Percentiles rank a stretch among this genome's conserved stretches.
Evolutionary conservation across 345 rosid species (phyloP).

Genomic region (Aquilaria malaccensis): DNA sequence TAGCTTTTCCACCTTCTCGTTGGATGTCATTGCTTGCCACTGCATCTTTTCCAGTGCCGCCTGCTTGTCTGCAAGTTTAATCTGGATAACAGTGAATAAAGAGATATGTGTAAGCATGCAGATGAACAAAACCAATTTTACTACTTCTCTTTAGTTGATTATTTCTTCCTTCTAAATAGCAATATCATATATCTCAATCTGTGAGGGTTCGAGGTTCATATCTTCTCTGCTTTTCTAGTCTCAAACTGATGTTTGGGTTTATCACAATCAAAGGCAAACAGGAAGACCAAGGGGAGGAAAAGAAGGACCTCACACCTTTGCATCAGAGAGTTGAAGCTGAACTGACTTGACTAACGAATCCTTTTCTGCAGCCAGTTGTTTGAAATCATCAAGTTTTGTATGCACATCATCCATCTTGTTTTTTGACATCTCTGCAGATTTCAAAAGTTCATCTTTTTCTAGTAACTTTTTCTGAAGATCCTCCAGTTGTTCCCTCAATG

Average conservation of each 20-base stretch:
- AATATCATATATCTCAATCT: too few species aligned
- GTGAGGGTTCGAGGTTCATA: too few species aligned
- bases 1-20: slow-evolving; percentile 57
- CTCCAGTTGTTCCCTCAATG: slow-evolving; percentile 63
- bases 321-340: slow-evolving; percentile 74
- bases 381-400: slow-evolving; percentile 50
- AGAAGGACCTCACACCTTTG: slow-evolving; percentile 48
- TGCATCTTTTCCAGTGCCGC: slow-evolving; percentile 85
- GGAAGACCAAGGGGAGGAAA: not conserved
- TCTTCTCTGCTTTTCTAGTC: too few species aligned
- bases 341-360: slow-evolving; percentile 58
- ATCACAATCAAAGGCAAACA: too few species aligned
- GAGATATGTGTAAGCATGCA: not conserved
- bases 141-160: not conserved
- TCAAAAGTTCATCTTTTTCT: slow-evolving; percentile 85
- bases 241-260: too few species aligned
- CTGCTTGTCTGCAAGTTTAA: slow-evolving; percentile 95
- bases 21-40: slow-evolving; percentile 86
- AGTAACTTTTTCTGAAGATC: slow-evolving; percentile 59
- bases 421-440: slow-evolving; percentile 49
- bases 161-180: too few species aligned
- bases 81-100: slow-evolving; percentile 24
- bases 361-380: slow-evolving; percentile 51
- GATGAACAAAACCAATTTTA: too few species aligned
- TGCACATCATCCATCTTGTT: slow-evolving; percentile 42